Conservation (phyloP, 2,329 filamentous ascomycete species). For the Nigrospora sphaerica region DNA sequence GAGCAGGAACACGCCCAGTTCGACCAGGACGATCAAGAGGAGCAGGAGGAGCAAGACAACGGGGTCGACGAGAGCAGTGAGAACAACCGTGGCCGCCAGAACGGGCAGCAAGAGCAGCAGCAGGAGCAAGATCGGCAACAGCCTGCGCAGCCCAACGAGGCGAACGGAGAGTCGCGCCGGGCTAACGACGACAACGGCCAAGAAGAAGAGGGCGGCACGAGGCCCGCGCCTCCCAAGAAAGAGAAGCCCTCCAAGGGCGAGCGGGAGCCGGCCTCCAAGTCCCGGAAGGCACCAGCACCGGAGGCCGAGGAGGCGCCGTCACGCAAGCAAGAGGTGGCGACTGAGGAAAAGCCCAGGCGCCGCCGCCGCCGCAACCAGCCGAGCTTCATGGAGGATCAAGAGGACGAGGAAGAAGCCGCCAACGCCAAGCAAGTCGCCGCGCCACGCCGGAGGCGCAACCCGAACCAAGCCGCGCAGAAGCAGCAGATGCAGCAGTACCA, state of each 20-base stretch:
- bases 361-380: conserved; percentile 18
- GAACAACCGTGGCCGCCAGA: neutral
- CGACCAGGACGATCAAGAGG: conserved; percentile 2
- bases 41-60: conserved; percentile 4
- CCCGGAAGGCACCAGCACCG: neutral
- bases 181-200: conserved; percentile 13
- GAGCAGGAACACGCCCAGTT: neutral
- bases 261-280: conserved; percentile 5
- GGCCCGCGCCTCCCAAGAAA: too few relatives aligned
- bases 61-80: neutral
- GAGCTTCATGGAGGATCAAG: conserved; percentile 17
- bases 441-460: conserved; percentile 11
- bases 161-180: neutral
- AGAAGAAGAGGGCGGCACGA: conserved; percentile 28
- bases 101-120: conserved; percentile 7
- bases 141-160: conserved; percentile 2
- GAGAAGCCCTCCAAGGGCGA: conserved; percentile 9
- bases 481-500: conserved; percentile 13
- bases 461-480: conserved; percentile 13
- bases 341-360: conserved; percentile 14
- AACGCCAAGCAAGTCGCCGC: conserved; percentile 19
- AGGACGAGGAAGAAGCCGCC: conserved; percentile 11
- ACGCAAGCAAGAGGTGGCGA: conserved; percentile 15
- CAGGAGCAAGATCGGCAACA: conserved; percentile 1
- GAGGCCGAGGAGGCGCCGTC: conserved; percentile 5